These are phyloP conservation scores for Dianthus caryophyllus DNA, from an alignment of 148 eudicot species.

Conservation along the genomic window DNA sequence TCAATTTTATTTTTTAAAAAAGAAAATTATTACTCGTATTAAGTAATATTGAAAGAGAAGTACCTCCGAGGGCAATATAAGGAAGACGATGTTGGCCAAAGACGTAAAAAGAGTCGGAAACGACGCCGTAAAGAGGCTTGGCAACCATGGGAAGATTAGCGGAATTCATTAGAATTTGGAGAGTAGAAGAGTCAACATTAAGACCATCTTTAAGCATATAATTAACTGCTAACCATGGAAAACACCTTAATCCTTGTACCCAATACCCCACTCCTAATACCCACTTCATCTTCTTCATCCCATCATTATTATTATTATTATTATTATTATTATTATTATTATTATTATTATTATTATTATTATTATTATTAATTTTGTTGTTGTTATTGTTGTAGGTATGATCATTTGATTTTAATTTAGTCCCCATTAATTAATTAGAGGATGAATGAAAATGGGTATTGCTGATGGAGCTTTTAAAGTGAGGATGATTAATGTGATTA, in stretches of 20 bases:
- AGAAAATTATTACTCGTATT: too few relatives aligned
- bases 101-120: conserved; percentile 69
- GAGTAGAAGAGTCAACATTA: conserved; percentile 62
- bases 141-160: conserved; percentile 91
- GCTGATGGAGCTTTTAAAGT: too few relatives aligned
- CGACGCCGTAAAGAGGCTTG: conserved; percentile 75
- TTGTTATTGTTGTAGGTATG: too few relatives aligned
- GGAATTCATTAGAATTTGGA: conserved; percentile 69
- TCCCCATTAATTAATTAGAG: too few relatives aligned
- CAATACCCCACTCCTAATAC: conserved; percentile 69
- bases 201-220: conserved; percentile 80
- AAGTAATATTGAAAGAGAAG: too few relatives aligned
- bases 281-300: conserved; percentile 14
- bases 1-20: not conserved
- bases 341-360: too few relatives aligned
- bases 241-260: conserved; percentile 89
- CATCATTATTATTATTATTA: not conserved
- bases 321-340: not conserved
- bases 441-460: too few relatives aligned
- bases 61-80: conserved; percentile 88
- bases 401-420: too few relatives aligned
- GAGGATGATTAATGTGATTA: too few relatives aligned
- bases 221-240: conserved; percentile 82
- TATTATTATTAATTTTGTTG: too few relatives aligned
- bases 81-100: conserved; percentile 82